Evolutionary conservation across 805 yeast genomes (phyloP).

Genomic region (Schizosaccharomyces pombe): DNA sequence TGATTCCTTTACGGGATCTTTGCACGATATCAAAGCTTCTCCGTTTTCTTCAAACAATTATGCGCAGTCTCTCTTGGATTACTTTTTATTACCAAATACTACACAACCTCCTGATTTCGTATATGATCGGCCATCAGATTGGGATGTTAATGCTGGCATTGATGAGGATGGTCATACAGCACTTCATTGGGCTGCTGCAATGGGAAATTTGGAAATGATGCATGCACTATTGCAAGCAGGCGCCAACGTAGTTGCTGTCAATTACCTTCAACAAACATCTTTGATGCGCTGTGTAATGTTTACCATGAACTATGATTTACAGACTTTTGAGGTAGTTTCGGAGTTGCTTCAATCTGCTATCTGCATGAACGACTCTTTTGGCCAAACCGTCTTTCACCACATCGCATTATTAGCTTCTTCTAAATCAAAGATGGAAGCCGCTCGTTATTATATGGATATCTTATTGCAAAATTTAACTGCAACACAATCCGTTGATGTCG

Average conservation of each 20-base stretch:
- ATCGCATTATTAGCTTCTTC: conserved; percentile 47
- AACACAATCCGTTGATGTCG: conserved; percentile 33
- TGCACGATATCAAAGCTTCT: background rate
- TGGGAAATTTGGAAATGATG: conserved; percentile 62
- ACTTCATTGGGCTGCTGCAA: conserved; percentile 93
- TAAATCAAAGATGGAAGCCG: conserved; percentile 46
- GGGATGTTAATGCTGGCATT: conserved; percentile 53
- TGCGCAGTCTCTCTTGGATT: conserved; percentile 26
- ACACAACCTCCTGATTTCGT: conserved; percentile 41
- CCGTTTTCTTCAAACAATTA: conserved; percentile 11
- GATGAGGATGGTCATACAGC: conserved; percentile 91
- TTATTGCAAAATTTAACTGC: conserved; percentile 51
- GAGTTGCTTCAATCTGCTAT: conserved; percentile 55
- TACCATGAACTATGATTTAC: conserved; percentile 64
- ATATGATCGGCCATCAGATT: conserved; percentile 36
- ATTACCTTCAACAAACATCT: conserved; percentile 65
- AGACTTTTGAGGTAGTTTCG: conserved; percentile 57
- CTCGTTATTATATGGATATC: conserved; percentile 60
- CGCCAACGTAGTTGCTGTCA: conserved; percentile 37
- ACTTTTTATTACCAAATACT: conserved; percentile 34
- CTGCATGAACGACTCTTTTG: conserved; percentile 50
- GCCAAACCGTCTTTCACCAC: conserved; percentile 65
- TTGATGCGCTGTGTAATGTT: conserved; percentile 63
- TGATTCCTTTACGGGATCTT: background rate
- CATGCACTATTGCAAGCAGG: conserved; percentile 56